Percentiles rank a stretch among this genome's conserved stretches.
These are phyloP conservation scores for Carex kokanica DNA, from an alignment of 176 grass and related monocot genomes.

Conservation along the genomic window DNA sequence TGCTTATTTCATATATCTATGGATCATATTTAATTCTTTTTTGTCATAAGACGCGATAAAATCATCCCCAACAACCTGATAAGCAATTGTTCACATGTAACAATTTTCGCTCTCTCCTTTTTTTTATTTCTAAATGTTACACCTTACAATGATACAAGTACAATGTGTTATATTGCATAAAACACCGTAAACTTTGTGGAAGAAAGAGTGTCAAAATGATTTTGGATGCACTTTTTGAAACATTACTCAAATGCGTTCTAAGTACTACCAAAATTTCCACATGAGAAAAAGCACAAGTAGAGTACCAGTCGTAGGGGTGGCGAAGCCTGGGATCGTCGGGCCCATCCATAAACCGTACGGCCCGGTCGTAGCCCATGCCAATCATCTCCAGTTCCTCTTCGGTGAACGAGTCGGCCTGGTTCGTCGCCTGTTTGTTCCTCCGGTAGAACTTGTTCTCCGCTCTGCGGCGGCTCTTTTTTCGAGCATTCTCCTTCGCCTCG, in stretches of 20 bases:
- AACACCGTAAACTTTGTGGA: background rate
- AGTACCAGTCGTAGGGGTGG: conserved; percentile 74
- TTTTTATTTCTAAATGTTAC: background rate
- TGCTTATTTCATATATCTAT: background rate
- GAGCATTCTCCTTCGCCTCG: conserved; percentile 61
- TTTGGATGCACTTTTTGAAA: background rate
- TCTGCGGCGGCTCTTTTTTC: conserved; percentile 54
- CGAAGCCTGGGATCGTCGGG: conserved; percentile 79
- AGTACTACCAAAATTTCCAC: background rate
- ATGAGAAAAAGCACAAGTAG: background rate
- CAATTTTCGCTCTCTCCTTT: background rate
- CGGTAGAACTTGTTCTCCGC: conserved; percentile 90
- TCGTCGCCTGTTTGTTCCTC: conserved; percentile 42
- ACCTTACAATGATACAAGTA: background rate
- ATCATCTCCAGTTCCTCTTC: conserved; percentile 85
- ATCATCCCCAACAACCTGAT: background rate
- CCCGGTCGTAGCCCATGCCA: conserved; percentile 83
- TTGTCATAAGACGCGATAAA: background rate
- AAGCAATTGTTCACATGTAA: background rate
- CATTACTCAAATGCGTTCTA: background rate
- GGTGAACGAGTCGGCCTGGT: conserved; percentile 63
- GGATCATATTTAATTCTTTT: background rate
- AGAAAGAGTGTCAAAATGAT: background rate
- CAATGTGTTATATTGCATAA: background rate
- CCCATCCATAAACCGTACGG: conserved; percentile 82